Base-by-base conservation (phyloP, 441 rosid species). In the Populus tomentosa region DNA sequence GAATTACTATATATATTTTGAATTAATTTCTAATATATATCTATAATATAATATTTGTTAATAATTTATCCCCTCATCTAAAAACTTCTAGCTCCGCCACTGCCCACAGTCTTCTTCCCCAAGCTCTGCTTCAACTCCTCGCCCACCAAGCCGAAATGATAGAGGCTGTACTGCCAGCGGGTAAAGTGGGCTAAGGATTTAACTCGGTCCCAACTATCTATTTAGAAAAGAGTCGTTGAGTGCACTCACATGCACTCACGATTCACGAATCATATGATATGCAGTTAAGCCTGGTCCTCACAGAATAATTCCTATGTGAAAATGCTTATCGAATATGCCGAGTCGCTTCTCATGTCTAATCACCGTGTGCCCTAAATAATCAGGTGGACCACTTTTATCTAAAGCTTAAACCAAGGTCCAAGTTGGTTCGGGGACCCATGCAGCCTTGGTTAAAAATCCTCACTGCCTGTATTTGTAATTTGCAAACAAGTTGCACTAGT, bases 171-270 rank as follows among this genome's bases (percentile, higher is more conserved):
- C 5, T 9, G 26, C 65, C 65, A 21, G 0, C 1, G 4, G 68
- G 28, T 24, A 35, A 59, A 76, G 28, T 69, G 73, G 59, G 61
- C 73, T 56, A 16, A 40, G 3, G n/a, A 26, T 28, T 20, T 20
- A 23, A 21, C 14, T 10, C 3, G 16, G 42, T 40, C 42, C 70
- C 67, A 32, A 33, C 23, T 20, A 56, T 40, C 13, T 16, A 53
- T 21, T 10, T 10, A 21, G 62, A 63, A 64, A 4, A 4, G 14
- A 38, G 21, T 7, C 42, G 6, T 33, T 8, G 61, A 69, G 61
- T 59, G 78, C 78, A 46, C 32, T 75, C 71, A 75, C 78, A 67
- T 75, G 78, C 38, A 32, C 16, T 33, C 40, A 75, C 67, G 61
- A 74, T 73, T 66, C 77, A 42, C 40, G 77, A 65, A 36, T 73